Base-by-base conservation (phyloP, 2,329 filamentous ascomycete genomes). In the Aspergillus quadrilineatus region DNA sequence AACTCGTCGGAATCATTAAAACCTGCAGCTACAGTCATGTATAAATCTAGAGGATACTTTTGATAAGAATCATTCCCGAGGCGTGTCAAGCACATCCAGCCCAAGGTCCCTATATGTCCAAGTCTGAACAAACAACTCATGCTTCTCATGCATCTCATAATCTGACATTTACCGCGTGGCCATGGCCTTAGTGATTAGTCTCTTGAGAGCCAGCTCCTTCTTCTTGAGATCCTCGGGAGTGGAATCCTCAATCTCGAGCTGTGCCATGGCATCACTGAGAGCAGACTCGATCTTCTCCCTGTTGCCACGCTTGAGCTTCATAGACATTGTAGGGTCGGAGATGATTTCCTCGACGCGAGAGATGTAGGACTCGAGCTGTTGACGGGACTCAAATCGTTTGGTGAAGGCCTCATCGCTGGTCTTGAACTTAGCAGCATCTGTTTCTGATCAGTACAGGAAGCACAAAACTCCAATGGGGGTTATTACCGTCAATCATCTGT, bases 221-320 rank as follows among this genome's bases (percentile, higher is more conserved):
- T 97, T 97, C 90, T 96, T 97, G 69, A 99, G 84, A 75, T 99
- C 94, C 69, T 99, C 95, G 60, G 92, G 89, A 62, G 82, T 80
- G 56, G 90, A 90, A 68, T 99, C 95, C 79, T 93, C 90, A 73
- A 99, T 82, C 87, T 99, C 94, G 64, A 99, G 89, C 80, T 95
- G 89, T 64, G 86, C 90, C 94, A 99, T 97, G 69, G 94, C 94
- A 71, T 99, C 94, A 78, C 89, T 93, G 69, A 99, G 90, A 67
- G 92, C 90, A 74, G 89, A 88, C 87, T 99, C 94, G 67, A 99
- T 97, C 89, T 96, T 97, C 81, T 97, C 92, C 89, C 96, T 96
- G 85, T 96, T 92, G 77, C 91, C 92, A 72, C 93, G 92, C 90
- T 97, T 97, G 76, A 99, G 85, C 87, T 96, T 97, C 74, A 97